Evolutionary conservation across 139 green algal genomes (phyloP), one percentile per base, ranked within the genome.

Genomic region (Chlorella sorokiniana): DNA sequence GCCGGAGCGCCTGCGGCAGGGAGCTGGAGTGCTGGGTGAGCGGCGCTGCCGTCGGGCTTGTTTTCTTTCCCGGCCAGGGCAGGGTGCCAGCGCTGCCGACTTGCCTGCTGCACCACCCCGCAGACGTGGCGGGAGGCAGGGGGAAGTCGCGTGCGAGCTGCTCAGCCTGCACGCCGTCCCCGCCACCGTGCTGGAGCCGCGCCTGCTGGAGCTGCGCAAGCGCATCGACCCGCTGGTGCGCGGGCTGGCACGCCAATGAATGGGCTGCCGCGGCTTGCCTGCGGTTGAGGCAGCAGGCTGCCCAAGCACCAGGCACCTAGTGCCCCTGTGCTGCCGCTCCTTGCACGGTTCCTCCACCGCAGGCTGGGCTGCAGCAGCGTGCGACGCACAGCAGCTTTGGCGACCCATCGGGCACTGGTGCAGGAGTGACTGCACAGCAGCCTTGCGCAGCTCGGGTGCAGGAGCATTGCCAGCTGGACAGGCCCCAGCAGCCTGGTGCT

Each of bases 71-170:
- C 61, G 1, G 6, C 61, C 6, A 31, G 8, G 35, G 16, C 64
- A 44, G 16, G 8, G 37, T 61, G 52, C 52, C 52, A 20, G 22
- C 6, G 29, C 59, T 67, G 59, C 25, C 27, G 5, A 20, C 9
- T 61, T 9, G 52, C 62, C n/a, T 31, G 20, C 64, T 18, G 5
- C 35, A 31, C 14, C 11, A 14, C 37, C 8, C 33, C 14, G 38
- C 73, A 69, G 89, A 92, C 69, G 83, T 92, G 45, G 89, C 87
- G 4, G 89, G 87, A 2, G 89, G 89, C 29, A 87, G 78, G 88
- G 89, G 0, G 87, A 92, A 78, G 78, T 92, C n/a, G 73, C 82
- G 0, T 92, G 90, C 69, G 89, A 92, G 81, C 79, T 92, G 48
- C 42, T 82, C 38, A 92, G 88, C 63, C 69, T 91, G 3, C 87